Evolutionary conservation across 176 grass and related monocot genomes (phyloP), one percentile per base, ranked within the genome.

Genomic region (Aegilops longissima): DNA sequence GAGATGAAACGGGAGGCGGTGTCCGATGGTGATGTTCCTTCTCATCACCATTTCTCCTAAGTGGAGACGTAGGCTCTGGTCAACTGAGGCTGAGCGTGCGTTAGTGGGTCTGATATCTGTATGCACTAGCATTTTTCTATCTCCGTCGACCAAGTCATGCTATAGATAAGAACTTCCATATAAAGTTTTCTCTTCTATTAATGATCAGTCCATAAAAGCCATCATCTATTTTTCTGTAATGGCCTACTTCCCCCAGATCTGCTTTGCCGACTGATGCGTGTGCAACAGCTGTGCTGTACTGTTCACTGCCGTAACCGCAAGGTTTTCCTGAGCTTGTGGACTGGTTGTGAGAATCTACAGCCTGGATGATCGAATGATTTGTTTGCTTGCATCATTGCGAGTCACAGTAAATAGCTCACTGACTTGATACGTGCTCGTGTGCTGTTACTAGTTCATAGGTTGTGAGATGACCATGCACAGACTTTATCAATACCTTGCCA

Each of bases 1-100:
- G 82, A 64, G 70, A 89, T 89, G 80, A 66, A 92, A 87, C 80
- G 92, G 92, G 92, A 89, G 87, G 87, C 92, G 88, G 89, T 90
- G 83, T 27, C 89, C 87, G 92, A 97, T 85, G 75, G 76, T 79
- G 92, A 92, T 87, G 80, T 79, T 85, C 39, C 3, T 80, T 72
- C 73, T 52, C 78, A 81, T 92, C 79, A 89, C 63, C 80, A 88
- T 89, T 84, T 76, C 78, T 88, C 78, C 67, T 73, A 82, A 92
- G 67, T 91, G 88, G 86, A 88, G 58, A 79, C 59, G 14, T 21
- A 76, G 81, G 68, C 66, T 84, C 83, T 69, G 85, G 89, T 91
- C 89, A 86, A 89, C 90, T 77, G 88, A 93, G 85, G 77, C 80
- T 69, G 78, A 77, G 91, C 86, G 42, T 93, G 93, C 83, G 65